Base-by-base conservation (phyloP, 2,329 filamentous ascomycete species). In the Grosmannia huntii region DNA sequence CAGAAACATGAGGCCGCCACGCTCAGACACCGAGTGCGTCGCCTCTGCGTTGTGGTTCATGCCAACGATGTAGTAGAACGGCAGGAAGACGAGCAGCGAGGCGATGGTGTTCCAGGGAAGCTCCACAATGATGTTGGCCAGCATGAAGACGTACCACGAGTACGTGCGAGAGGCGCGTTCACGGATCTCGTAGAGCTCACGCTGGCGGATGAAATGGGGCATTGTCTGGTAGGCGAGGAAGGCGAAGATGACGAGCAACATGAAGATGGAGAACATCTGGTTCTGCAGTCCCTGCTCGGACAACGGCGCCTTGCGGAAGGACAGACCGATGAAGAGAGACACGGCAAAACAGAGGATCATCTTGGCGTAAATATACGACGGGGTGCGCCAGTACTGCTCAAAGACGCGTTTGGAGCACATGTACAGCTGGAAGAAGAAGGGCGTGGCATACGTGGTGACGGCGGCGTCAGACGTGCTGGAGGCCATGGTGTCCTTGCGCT, bases 1-100 rank as follows among this genome's bases (percentile, higher is more conserved):
- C 23, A 95, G 75, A 75, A 91, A 90, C 79, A 92, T 87, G 21
- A 92, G 80, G 0, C 75, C 86, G 11, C 88, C 87, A 33, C 89
- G 87, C 64, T 89, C 82, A 4, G 79, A 68, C 1, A 85, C 79
- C 60, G 82, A 73, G 60, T 79, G 77, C 3, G 82, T 82, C 1
- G 76, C 75, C 19, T 76, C 72, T 3, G 87, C 87, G 66, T 92
- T 91, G 61, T 83, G 71, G 64, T 83, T 79, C 63, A 85, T 82
- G 0, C 82, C 83, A 50, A 86, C 79, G 1, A 77, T 76, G 67
- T 85, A 87, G 0, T 77, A 81, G 67, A 81, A 84, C 27, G 83
- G 69, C 62, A 83, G 78, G 66, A 83, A 80, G 66, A 82, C 83
- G 64, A 78, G 72, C 21, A 62, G 51, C 2, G 57, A 49, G 4